Percentiles rank a stretch among this genome's conserved stretches.
These are phyloP conservation scores for Gastrodia elata DNA, from an alignment of 106 monocot genomes.

Conservation along the genomic window DNA sequence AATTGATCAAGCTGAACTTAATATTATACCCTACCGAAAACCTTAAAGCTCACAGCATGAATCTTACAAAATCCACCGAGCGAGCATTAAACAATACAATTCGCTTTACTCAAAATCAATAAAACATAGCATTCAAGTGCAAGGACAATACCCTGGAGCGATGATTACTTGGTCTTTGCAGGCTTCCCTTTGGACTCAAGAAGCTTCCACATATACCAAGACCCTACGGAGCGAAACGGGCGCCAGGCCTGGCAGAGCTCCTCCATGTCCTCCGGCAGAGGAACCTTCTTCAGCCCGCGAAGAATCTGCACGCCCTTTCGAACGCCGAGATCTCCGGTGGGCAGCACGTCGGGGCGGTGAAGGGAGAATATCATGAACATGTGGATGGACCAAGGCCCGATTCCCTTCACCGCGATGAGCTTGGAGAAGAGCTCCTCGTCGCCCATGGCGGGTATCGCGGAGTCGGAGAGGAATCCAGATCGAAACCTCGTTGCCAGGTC, in stretches of 20 bases:
- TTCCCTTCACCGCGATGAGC: conserved; percentile 92
- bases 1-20: too few relatives aligned
- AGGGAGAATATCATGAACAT: conserved; percentile 97
- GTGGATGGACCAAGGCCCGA: conserved; percentile 90
- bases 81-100: too few relatives aligned
- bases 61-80: too few relatives aligned
- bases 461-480: conserved; percentile 45
- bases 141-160: too few relatives aligned
- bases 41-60: too few relatives aligned
- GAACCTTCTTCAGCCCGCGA: conserved; percentile 44
- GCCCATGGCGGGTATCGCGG: conserved; percentile 31
- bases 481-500: conserved; percentile 52
- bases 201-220: conserved; percentile 94
- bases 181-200: conserved; percentile 34
- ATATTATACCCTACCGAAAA: too few relatives aligned
- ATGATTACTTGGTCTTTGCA: too few relatives aligned
- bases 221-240: conserved; percentile 69
- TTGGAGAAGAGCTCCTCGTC: conserved; percentile 32
- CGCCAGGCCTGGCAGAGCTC: conserved; percentile 57
- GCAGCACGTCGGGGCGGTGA: conserved; percentile 85
- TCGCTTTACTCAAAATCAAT: too few relatives aligned
- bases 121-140: too few relatives aligned
- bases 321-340: conserved; percentile 66
- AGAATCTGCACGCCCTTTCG: conserved; percentile 83
- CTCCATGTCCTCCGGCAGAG: conserved; percentile 78